phyloP scores from a whole-genome alignment of 1,284 basidiomycete genomes.

The Melampsora larici-populina region DNA sequence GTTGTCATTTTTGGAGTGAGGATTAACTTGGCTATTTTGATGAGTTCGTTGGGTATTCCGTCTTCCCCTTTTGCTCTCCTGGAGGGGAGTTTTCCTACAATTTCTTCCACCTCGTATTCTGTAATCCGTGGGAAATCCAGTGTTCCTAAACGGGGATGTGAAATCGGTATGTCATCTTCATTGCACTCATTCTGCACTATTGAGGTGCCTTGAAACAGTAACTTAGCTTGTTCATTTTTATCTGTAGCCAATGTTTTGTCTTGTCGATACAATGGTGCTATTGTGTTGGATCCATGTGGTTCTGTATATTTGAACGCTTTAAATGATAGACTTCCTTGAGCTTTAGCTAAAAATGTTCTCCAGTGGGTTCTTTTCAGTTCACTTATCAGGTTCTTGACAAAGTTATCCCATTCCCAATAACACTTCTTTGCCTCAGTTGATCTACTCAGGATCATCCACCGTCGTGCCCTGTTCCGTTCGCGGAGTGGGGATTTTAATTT shows the following conservation, averaged over 20 bases:
- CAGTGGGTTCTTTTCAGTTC: neutral
- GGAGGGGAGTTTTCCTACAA: neutral
- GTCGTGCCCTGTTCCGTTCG: neutral
- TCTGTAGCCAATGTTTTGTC: too few species aligned
- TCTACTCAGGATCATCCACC: neutral
- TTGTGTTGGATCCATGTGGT: too few species aligned
- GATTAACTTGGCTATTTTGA: neutral
- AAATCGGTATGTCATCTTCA: too few species aligned
- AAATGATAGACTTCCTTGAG: too few species aligned
- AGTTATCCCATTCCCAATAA: neutral
- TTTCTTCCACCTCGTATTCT: constrained; percentile 6
- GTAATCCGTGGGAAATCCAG: too few species aligned
- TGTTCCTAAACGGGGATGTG: too few species aligned
- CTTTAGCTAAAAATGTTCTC: neutral
- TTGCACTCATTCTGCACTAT: too few species aligned
- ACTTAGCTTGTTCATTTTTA: too few species aligned
- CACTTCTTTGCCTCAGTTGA: neutral
- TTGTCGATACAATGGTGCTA: too few species aligned
- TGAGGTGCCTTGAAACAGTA: too few species aligned
- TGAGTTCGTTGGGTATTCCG: constrained; percentile 1
- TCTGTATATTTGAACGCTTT: too few species aligned
- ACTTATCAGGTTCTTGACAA: neutral
- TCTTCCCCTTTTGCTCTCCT: constrained; percentile 8
- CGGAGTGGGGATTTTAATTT: neutral
- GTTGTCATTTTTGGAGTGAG: neutral